These are phyloP conservation scores for Scedosporium minutisporum DNA, from an alignment of 2,329 filamentous ascomycete species.

Conservation along the genomic window DNA sequence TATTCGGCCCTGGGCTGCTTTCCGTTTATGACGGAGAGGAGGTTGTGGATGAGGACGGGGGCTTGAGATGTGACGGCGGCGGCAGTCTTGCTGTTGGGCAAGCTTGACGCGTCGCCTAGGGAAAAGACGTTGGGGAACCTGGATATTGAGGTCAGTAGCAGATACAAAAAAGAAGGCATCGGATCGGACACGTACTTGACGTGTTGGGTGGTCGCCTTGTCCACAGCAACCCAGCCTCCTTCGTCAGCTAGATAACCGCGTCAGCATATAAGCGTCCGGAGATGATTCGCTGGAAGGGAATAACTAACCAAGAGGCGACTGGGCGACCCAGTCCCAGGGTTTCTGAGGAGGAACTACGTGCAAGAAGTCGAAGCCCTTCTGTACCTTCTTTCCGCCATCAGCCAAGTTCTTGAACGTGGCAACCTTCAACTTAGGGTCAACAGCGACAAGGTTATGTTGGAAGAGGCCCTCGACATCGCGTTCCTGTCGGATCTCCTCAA, in stretches of 20 bases:
- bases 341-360: conserved; percentile 23
- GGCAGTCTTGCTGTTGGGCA: conserved; percentile 33
- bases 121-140: conserved; percentile 25
- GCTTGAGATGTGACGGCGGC: conserved; percentile 33
- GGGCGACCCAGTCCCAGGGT: conserved; percentile 10
- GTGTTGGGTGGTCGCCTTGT: conserved; percentile 14
- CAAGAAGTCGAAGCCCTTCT: conserved; percentile 24
- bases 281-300: conserved; percentile 12
- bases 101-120: conserved; percentile 27
- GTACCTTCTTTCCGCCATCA: conserved; percentile 18
- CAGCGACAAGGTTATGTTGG: conserved; percentile 26
- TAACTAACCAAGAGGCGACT: conserved; percentile 3
- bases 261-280: background rate
- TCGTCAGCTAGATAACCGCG: conserved; percentile 7
- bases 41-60: conserved; percentile 32
- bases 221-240: conserved; percentile 14
- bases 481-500: conserved; percentile 23
- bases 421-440: conserved; percentile 25
- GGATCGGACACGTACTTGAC: conserved; percentile 11
- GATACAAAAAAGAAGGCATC: background rate
- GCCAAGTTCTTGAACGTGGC: conserved; percentile 15
- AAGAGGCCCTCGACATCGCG: conserved; percentile 27
- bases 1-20: conserved; percentile 23
- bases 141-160: background rate
- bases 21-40: conserved; percentile 25